Evolutionary conservation across 345 rosid genomes (phyloP), one percentile per base, ranked within the genome.

Genomic region (Sapria himalayana): DNA sequence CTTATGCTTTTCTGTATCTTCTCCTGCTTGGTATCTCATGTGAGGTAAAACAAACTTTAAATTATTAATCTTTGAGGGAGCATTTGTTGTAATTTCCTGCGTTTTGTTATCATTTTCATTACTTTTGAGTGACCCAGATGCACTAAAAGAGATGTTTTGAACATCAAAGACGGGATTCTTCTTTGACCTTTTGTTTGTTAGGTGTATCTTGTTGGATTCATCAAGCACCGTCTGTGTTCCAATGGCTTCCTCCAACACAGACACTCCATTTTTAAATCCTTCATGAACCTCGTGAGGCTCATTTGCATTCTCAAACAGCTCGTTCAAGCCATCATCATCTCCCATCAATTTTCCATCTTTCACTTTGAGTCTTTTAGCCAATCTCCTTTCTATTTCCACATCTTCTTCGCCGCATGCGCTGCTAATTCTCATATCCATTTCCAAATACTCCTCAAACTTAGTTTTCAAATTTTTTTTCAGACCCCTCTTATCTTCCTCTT

Each of bases 321-420:
- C 21, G 51, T 69, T 65, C 27, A 89, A 45, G 15, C 65, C 77
- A 58, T 82, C 98, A 53, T 79, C 79, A 41, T 43, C 37, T 18
- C 78, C 82, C 54, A 74, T 57, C 55, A 82, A 49, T 48, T 68
- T 70, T 13, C 91, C 80, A 19, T 45, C 59, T 47, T 89, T 89
- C 37, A 71, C 73, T 60, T 71, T 82, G 45, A 89, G 85, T 59
- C 69, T 82, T 80, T 74, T 82, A 6, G 85, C 91, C 24, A 89
- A 85, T 52, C 58, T 76, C 57, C 59, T 82, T 59, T 89, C 98
- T 53, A 79, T 23, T 48, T 51, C 58, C 58, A 63, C 25, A 71
- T 89, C 98, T 41, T 72, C 61, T 8, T 72, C 59, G 1, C 53
- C 62, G 50, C 53, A 48, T 24, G 35, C 29, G 31, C 13, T 46